A percentile compares a stretch with the other conserved stretches of the same genome.
phyloP scores from a whole-genome alignment of 2,329 filamentous ascomycete species.

The Tolypocladium sp. region DNA sequence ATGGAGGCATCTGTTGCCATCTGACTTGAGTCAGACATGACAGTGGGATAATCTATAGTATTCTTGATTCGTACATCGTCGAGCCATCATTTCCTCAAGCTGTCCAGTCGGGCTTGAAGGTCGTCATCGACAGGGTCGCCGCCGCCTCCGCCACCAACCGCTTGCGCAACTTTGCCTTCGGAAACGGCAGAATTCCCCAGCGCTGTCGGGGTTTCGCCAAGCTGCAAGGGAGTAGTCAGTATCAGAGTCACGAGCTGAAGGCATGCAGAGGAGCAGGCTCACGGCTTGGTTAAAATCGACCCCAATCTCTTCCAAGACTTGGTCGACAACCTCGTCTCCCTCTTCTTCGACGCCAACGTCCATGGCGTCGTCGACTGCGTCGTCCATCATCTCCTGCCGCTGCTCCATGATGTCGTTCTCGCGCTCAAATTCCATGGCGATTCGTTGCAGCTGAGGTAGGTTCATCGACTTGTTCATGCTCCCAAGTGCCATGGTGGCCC shows the following conservation, averaged over 20 bases:
- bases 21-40: background rate
- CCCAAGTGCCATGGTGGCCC: constrained; percentile 81
- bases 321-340: constrained; percentile 92
- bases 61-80: background rate
- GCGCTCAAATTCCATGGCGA: constrained; percentile 97
- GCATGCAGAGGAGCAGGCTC: constrained; percentile 24
- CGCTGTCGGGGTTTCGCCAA: constrained; percentile 84
- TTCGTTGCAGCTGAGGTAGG: constrained; percentile 84
- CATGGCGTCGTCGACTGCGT: constrained; percentile 94
- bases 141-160: constrained; percentile 57
- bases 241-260: background rate
- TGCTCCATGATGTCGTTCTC: constrained; percentile 99
- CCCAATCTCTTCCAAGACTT: constrained; percentile 93
- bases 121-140: constrained; percentile 73
- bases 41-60: background rate
- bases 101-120: constrained; percentile 86
- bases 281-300: constrained; percentile 86
- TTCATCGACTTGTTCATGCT: constrained; percentile 99
- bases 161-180: constrained; percentile 76
- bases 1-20: background rate
- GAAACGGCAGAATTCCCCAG: constrained; percentile 64
- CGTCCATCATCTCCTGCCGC: constrained; percentile 99
- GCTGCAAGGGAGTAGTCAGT: constrained; percentile 36
- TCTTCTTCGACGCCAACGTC: constrained; percentile 87
- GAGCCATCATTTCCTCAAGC: constrained; percentile 51